Conservation (phyloP, 805 yeast species). For the Candida montana region DNA sequence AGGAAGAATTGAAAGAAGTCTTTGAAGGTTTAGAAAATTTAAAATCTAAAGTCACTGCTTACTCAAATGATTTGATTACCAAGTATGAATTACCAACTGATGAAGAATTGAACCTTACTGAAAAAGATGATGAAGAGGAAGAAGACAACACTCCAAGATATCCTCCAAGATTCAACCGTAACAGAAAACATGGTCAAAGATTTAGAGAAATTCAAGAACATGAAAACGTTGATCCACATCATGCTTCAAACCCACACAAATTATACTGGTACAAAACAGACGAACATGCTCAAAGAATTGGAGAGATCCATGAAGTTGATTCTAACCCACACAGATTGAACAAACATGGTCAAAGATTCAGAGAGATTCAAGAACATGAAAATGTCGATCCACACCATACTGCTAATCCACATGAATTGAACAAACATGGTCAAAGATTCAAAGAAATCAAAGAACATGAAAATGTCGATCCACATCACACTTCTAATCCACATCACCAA, state of each 20-base stretch:
- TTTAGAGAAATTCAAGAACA: not conserved
- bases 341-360: not conserved
- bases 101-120: not conserved
- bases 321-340: not conserved
- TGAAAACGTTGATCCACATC: not conserved
- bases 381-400: slow-evolving; percentile 5
- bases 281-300: not conserved
- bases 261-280: no score
- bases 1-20: slow-evolving; percentile 7
- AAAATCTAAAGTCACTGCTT: slow-evolving; percentile 3
- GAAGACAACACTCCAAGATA: not conserved
- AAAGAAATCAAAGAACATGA: not conserved
- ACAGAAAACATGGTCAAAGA: not conserved
- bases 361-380: slow-evolving; percentile 1
- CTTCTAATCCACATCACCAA: not conserved
- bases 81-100: not conserved
- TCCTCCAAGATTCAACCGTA: not conserved
- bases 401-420: not conserved
- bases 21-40: slow-evolving; percentile 7
- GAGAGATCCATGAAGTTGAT: not conserved
- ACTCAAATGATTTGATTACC: slow-evolving; percentile 2
- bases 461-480: slow-evolving; percentile 5
- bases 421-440: not conserved
- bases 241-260: not conserved
- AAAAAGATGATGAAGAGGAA: not conserved